Base-by-base conservation (phyloP, 1,284 basidiomycete genomes). In the Inonotus hispidus region DNA sequence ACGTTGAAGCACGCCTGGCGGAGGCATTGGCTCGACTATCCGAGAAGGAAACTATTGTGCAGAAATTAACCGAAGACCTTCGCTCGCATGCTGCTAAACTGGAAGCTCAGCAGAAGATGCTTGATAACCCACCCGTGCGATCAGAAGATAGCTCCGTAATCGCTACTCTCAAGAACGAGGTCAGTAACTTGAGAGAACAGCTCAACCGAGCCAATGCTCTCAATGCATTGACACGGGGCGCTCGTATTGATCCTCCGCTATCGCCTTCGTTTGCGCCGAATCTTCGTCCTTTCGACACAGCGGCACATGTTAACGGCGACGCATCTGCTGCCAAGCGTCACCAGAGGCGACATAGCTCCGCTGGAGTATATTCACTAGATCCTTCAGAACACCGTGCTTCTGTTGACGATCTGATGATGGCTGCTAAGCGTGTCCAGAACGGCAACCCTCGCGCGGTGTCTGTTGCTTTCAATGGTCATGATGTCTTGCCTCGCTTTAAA, bases 151-250 rank as follows among this genome's bases (percentile, higher is more conserved):
- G 79, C 61, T 89, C 89, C 10, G 89, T 95, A 29, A 93, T 98
- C 62, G 79, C 87, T 64, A 88, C 89, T 0, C 84, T 99, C 69
- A 93, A 97, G 73, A 90, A 85, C 67, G 97, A 99, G 78, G 87
- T 99, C 64, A 88, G 89, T 72, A 88, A 78, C 65, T 79, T 99
- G 56, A 92, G 94, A 63, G 97, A 99, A 72, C 96, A 99, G 72
- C 86, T 99, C 66, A 95, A 95, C 70, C 86, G 97, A 32, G 89
- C 95, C 21, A 94, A 94, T 70, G 93, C 96, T 4, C 81, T 95
- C 66, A 93, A 92, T 67, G 82, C 84, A 16, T 80, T 95, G 56
- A 95, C 91, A 7, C 84, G 86, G 61, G 84, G 87, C 25, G 71
- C 80, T 41, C 84, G 88, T 19, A 76, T 73, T 3, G 88, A 92